A percentile compares a stretch with the other conserved stretches of the same genome.
Conservation (phyloP, 176 grass and related monocot species). For the Alloteropsis semialata region DNA sequence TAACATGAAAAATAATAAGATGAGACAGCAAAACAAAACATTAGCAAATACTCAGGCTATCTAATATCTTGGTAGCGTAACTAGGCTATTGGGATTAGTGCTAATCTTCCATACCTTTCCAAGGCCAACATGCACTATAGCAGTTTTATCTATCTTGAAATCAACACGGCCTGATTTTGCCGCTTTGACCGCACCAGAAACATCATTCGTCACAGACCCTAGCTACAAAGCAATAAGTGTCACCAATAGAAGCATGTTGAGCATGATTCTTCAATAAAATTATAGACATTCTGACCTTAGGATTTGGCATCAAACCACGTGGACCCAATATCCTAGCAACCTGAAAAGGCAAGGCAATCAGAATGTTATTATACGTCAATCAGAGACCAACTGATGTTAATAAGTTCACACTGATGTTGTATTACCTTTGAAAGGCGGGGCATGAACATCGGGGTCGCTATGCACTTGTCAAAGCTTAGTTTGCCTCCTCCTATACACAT, state of each 20-base stretch:
- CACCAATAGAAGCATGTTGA: conserved; percentile 10
- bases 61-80: conserved; percentile 13
- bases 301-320: conserved; percentile 98
- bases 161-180: conserved; percentile 88
- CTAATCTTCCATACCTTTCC: conserved; percentile 78
- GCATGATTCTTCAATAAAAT: conserved; percentile 2
- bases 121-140: conserved; percentile 97
- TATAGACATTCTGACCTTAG: conserved; percentile 62
- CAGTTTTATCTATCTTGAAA: conserved; percentile 98
- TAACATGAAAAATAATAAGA: conserved; percentile 34
- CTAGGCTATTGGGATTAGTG: neutral
- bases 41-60: neutral
- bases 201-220: conserved; percentile 95
- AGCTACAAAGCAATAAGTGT: conserved; percentile 50
- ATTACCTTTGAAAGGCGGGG: conserved; percentile 91
- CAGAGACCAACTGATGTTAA: neutral
- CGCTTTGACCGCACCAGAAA: conserved; percentile 80
- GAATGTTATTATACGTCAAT: neutral
- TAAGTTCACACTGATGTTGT: conserved; percentile 2
- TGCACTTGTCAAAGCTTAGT: conserved; percentile 94
- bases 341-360: conserved; percentile 40
- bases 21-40: neutral
- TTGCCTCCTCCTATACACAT: conserved; percentile 80
- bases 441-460: conserved; percentile 97
- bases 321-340: conserved; percentile 93